Evolutionary conservation across 495 filamentous ascomycete genomes (phyloP), one percentile per base, ranked within the genome.

Genomic region (Saxophila tyrrhenica): DNA sequence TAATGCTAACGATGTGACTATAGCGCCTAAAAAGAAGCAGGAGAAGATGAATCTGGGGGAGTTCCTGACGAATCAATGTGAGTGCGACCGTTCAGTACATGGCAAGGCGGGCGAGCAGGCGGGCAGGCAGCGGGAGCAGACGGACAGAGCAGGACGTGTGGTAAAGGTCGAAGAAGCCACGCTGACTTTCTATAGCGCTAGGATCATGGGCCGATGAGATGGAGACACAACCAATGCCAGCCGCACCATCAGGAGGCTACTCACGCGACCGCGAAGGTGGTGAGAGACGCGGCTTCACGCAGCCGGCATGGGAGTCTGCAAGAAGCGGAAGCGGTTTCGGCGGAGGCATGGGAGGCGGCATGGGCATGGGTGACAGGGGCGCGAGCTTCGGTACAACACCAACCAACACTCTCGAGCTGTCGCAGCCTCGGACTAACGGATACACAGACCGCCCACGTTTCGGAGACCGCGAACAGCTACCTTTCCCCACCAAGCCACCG

Each of bases 131-230:
- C 23, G 15, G 8, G 45, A 48, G 23, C 45, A 3, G 45, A 48
- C 19, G 24, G 15, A 25, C 5, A 35, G 13, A 43, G 39, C 3
- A 43, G 39, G 39, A n/a, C 3, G n/a, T n/a, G n/a, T 39, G 35
- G 35, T 39, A 39, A 39, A 39, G 9, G 8, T 9, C 35, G 8
- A 39, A 39, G 8, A 16, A 39, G 5, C 15, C 44, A 59, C 48
- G 53, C 49, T 56, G 50, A 51, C 38, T 56, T 48, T 55, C 56
- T 60, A 55, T 65, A 95, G 89, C 83, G 61, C 79, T 87, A 60
- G 88, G 88, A 65, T 95, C 92, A 56, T 98, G 92, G 92, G 92
- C 92, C 59, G 92, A 97, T 74, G 92, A 98, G 65, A 94, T 97
- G 77, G 92, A 97, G 46, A 20, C 58, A 17, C 61, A 55, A 43